These are phyloP conservation scores for Penicillium desertorum DNA, from an alignment of 495 filamentous ascomycete species.

Conservation along the genomic window DNA sequence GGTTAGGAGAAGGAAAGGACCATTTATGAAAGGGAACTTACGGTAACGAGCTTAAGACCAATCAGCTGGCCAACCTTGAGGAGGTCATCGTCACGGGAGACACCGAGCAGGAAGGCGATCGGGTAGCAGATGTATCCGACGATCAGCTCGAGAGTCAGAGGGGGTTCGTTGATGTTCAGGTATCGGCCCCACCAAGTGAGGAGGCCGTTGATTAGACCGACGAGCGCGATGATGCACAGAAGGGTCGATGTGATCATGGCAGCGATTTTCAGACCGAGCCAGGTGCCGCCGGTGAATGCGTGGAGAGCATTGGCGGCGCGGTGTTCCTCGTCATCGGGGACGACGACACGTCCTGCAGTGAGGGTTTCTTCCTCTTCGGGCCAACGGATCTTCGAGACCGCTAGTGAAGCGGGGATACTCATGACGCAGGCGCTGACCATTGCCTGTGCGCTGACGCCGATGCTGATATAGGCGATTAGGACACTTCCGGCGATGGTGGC, in stretches of 20 bases:
- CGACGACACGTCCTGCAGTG: conserved; percentile 72
- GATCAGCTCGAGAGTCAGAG: conserved; percentile 72
- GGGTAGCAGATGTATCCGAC: conserved; percentile 83
- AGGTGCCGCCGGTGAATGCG: conserved; percentile 83
- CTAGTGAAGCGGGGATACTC: conserved; percentile 86
- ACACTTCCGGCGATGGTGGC: conserved; percentile 71
- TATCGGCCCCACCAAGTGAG: conserved; percentile 89
- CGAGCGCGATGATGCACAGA: conserved; percentile 80
- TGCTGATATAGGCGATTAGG: conserved; percentile 73
- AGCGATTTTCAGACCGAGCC: conserved; percentile 84
- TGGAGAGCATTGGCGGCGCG: conserved; percentile 74
- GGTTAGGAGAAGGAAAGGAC: conserved; percentile 4
- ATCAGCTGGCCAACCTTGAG: conserved; percentile 76
- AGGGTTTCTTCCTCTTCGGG: conserved; percentile 84
- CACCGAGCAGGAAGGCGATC: conserved; percentile 81
- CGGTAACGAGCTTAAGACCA: conserved; percentile 75
- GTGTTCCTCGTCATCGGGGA: conserved; percentile 71
- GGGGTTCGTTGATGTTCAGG: conserved; percentile 66
- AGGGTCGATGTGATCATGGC: conserved; percentile 79
- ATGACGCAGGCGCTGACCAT: conserved; percentile 88
- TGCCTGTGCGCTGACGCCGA: conserved; percentile 79
- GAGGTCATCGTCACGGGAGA: conserved; percentile 68
- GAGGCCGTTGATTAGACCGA: conserved; percentile 72
- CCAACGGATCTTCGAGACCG: conserved; percentile 82
- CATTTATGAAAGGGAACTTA: conserved; percentile 29